These are phyloP conservation scores for Comarum palustre DNA, from an alignment of 306 rosid species.

Conservation along the genomic window DNA sequence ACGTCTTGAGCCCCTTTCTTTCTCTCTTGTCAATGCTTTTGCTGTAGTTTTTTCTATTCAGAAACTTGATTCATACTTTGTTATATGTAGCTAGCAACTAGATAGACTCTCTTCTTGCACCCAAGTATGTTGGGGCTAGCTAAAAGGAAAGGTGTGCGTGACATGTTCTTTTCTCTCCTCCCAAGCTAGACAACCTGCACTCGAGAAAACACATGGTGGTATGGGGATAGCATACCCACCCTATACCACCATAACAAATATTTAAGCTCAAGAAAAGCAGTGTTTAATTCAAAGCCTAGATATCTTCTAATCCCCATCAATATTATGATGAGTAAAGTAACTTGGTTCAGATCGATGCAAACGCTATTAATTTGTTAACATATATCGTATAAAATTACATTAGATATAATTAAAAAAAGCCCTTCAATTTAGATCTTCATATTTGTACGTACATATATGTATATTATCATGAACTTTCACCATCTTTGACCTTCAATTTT, in stretches of 20 bases:
- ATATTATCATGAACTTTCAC: neutral
- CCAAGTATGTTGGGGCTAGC: neutral
- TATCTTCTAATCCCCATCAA: neutral
- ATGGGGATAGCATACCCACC: constrained; percentile 15
- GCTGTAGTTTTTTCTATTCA: constrained; percentile 29
- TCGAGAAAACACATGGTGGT: constrained; percentile 51
- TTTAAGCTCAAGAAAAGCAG: neutral
- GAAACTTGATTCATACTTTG: neutral
- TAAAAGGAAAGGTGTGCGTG: neutral
- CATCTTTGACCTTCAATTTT: constrained; percentile 20
- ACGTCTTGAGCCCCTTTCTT: constrained; percentile 19
- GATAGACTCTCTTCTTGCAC: constrained; percentile 14
- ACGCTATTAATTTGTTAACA: neutral
- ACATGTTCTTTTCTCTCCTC: constrained; percentile 68
- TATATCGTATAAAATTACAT: neutral
- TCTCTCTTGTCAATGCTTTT: constrained; percentile 25
- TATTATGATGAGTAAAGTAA: neutral
- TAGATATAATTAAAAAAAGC: neutral
- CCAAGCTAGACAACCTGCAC: constrained; percentile 54
- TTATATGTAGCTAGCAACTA: neutral
- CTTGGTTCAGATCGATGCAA: neutral
- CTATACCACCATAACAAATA: constrained; percentile 13
- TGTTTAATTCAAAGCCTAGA: constrained; percentile 6
- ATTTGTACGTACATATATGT: neutral
- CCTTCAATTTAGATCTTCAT: neutral